Evolutionary conservation across 2,329 filamentous ascomycete genomes (phyloP).

Genomic region (Aulographum hederae): DNA sequence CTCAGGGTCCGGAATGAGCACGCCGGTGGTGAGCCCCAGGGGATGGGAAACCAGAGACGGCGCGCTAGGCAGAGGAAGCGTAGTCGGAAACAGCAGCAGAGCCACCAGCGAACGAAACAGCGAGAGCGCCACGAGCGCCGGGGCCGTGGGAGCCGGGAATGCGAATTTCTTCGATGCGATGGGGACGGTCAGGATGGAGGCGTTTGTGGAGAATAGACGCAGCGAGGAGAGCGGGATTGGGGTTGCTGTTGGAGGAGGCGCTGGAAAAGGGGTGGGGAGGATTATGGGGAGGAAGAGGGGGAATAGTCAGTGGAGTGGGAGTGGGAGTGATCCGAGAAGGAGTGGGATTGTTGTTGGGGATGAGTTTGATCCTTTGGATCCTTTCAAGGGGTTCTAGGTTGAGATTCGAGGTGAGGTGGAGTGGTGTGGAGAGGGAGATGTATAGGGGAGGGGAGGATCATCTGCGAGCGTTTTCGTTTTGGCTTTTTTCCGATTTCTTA

Average conservation of each 20-base stretch:
- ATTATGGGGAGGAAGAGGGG: conserved; percentile 11
- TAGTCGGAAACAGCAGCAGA: neutral
- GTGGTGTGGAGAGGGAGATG: no score
- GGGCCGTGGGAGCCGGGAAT: neutral
- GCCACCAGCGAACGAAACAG: neutral
- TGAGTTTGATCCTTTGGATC: conserved; percentile 23
- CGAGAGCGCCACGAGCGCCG: neutral
- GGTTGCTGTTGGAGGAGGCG: neutral
- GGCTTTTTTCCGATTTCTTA: no score
- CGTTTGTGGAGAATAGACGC: conserved; percentile 52
- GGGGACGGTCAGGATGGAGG: conserved; percentile 90
- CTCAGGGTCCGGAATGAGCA: neutral
- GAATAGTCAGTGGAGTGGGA: conserved; percentile 2
- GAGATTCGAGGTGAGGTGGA: no score
- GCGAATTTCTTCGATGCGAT: conserved; percentile 49
- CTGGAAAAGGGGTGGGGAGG: conserved; percentile 2
- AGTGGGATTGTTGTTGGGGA: conserved; percentile 6
- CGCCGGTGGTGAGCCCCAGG: neutral
- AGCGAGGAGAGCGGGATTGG: conserved; percentile 4
- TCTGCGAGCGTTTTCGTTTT: no score
- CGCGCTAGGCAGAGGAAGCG: neutral
- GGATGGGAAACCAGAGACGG: neutral
- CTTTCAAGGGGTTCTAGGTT: conserved; percentile 19
- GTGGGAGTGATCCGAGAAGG: conserved; percentile 3
- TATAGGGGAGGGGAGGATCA: no score